Base-by-base conservation (phyloP, 2,329 filamentous ascomycete genomes). In the Setomelanomma holmii region DNA sequence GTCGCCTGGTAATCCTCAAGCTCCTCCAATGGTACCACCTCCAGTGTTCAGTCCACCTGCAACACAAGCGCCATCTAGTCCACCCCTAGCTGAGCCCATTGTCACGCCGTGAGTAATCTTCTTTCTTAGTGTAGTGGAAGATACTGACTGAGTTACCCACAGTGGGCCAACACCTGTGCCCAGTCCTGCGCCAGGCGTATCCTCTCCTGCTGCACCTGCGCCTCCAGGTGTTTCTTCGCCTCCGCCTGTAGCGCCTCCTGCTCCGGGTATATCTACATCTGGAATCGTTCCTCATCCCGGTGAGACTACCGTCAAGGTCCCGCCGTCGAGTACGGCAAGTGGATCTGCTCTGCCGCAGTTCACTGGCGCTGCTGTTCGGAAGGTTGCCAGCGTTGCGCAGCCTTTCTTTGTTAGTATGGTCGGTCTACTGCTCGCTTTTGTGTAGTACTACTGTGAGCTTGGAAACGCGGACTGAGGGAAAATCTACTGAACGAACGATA, bases 391-490 rank as follows among this genome's bases (percentile, higher is more conserved):
- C 27, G 5, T 40, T n/a, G 36, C 35, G 8, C 11, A 33, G 12
- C 20, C 30, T 42, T 24, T 20, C 4, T 1, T 42, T 8, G 21
- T 49, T 6, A 27, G 45, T n/a, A 23, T 49, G 24, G 39, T 27
- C 19, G 38, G 39, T 3, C 14, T 49, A 20, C 14, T 49, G 11
- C 19, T 42, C 33, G 45, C 30, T 35, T 49, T 19, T 42, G 14
- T 49, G 24, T 30, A 12, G 21, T 38, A 16, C n/a, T n/a, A n/a
- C n/a, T n/a, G n/a, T n/a, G n/a, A n/a, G n/a, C n/a, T n/a, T n/a
- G n/a, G n/a, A n/a, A n/a, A n/a, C n/a, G n/a, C n/a, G n/a, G n/a
- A n/a, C n/a, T n/a, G n/a, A n/a, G n/a, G n/a, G n/a, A n/a, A n/a
- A n/a, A n/a, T n/a, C n/a, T n/a, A n/a, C n/a, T 39, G 36, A 39